A percentile compares a stretch with the other conserved stretches of the same genome.
Evolutionary conservation across 768 basidiomycete genomes (phyloP).

Genomic region (Lactifluus echinatus): DNA sequence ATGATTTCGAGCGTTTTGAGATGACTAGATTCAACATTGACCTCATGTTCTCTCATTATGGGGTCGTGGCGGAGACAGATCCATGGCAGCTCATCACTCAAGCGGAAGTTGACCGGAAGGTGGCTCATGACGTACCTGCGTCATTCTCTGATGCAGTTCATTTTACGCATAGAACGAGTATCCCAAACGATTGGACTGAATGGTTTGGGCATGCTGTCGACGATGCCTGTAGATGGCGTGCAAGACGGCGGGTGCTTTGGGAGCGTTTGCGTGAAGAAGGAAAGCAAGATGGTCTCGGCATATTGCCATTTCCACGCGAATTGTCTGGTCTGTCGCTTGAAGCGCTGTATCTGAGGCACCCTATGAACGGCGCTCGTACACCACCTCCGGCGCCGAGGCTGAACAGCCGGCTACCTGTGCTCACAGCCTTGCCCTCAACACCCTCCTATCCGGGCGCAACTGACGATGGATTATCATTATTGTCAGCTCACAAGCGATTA

Average conservation of each 20-base stretch:
- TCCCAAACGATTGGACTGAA: constrained; percentile 16
- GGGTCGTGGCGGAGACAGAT: constrained; percentile 11
- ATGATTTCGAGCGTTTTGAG: constrained; percentile 17
- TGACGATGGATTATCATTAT: constrained; percentile 9
- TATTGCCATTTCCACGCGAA: constrained; percentile 11
- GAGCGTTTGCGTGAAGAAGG: constrained; percentile 15
- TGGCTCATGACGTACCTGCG: not conserved
- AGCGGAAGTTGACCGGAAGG: constrained; percentile 2
- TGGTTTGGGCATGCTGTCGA: constrained; percentile 6
- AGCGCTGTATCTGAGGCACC: constrained; percentile 1
- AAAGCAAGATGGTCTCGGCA: constrained; percentile 11
- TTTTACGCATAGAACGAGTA: not conserved
- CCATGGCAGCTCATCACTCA: constrained; percentile 14
- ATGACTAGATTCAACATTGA: constrained; percentile 14
- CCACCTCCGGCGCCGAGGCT: constrained; percentile 15
- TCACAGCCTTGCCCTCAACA: not conserved
- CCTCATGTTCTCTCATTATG: constrained; percentile 14
- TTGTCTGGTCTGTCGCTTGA: constrained; percentile 13
- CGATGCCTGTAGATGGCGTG: constrained; percentile 15
- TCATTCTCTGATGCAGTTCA: not conserved
- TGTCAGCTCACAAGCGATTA: constrained; percentile 14
- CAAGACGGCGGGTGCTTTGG: constrained; percentile 19
- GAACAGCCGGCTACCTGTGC: constrained; percentile 5
- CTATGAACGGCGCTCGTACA: not conserved
- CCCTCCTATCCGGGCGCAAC: not conserved